A percentile compares a stretch with the other conserved stretches of the same genome.
Conservation (phyloP, 2,329 filamentous ascomycete species). For the Rhynchosporium secalis region DNA sequence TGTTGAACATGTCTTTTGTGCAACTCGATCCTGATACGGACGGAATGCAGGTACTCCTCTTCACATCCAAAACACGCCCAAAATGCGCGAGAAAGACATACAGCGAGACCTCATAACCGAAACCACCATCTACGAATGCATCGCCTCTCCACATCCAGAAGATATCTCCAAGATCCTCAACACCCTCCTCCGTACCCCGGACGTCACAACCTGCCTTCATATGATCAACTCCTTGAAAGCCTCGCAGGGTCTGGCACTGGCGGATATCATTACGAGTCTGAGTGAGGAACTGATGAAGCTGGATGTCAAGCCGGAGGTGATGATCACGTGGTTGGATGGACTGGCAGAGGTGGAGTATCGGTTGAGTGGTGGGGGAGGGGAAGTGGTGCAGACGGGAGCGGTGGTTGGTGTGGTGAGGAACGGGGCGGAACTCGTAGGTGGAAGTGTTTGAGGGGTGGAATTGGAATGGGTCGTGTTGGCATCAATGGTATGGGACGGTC, state of each 20-base stretch:
- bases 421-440: conserved; percentile 68
- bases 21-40: not conserved
- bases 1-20: not conserved
- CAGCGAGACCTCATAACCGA: conserved; percentile 85
- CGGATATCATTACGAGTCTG: conserved; percentile 87
- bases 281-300: conserved; percentile 79
- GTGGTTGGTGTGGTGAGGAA: conserved; percentile 85
- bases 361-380: conserved; percentile 81
- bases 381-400: conserved; percentile 87
- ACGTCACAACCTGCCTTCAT: conserved; percentile 85
- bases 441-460: conserved; percentile 27
- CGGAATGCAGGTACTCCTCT: conserved; percentile 64
- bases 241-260: conserved; percentile 81
- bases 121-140: conserved; percentile 93
- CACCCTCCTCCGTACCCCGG: conserved; percentile 78
- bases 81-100: conserved; percentile 62
- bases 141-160: conserved; percentile 88
- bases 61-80: conserved; percentile 58
- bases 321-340: conserved; percentile 89
- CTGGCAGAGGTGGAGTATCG: conserved; percentile 92
- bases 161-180: conserved; percentile 83
- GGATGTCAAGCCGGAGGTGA: conserved; percentile 81
- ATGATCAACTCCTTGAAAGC: conserved; percentile 88
- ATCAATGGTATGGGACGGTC: conserved; percentile 42
- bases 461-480: too few species aligned